These are phyloP conservation scores for Xylaria sp. DNA, from an alignment of 495 filamentous ascomycete species.

Conservation along the genomic window DNA sequence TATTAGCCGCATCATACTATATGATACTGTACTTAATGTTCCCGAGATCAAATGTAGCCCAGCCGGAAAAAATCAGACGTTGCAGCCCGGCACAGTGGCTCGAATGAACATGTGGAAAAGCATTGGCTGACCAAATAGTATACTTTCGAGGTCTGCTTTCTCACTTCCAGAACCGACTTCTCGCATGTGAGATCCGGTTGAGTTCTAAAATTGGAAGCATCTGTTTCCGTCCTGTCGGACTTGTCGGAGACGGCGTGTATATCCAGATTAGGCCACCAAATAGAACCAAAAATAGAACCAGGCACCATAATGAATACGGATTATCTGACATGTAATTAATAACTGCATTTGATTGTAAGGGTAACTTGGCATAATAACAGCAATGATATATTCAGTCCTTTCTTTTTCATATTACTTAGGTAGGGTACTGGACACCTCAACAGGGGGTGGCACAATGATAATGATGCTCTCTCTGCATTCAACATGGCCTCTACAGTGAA, in stretches of 20 bases:
- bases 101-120: background rate
- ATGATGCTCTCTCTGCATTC: background rate
- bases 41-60: background rate
- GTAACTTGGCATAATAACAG: background rate
- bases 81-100: conserved; percentile 6
- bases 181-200: conserved; percentile 5
- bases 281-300: conserved; percentile 17
- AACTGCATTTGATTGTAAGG: background rate
- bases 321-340: background rate
- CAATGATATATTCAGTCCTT: background rate
- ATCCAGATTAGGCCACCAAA: background rate
- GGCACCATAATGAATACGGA: background rate
- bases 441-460: no score
- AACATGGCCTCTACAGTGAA: background rate
- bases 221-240: conserved; percentile 10
- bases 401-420: background rate
- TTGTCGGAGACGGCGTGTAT: background rate
- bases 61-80: conserved; percentile 8
- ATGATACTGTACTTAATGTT: background rate
- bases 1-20: conserved; percentile 18
- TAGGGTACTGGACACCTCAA: background rate
- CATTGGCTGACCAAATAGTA: conserved; percentile 2
- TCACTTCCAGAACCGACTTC: background rate
- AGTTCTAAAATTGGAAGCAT: conserved; percentile 23
- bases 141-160: background rate